Percentiles rank a stretch among this genome's conserved stretches.
Conservation (phyloP, 805 yeast genomes). For the Candida palmyrensis region DNA sequence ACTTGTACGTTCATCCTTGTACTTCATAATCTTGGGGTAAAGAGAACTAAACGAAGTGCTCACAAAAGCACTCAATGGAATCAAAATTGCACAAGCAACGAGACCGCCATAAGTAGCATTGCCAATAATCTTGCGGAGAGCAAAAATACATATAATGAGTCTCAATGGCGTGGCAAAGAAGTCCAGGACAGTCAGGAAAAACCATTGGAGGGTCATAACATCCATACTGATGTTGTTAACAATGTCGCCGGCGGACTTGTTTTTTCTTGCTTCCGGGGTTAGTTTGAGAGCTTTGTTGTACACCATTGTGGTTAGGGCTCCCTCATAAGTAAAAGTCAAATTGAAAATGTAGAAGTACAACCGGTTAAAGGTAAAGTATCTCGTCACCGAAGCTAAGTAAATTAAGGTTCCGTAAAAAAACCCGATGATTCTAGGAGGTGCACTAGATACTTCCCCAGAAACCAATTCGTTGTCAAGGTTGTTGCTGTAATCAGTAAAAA, state of each 20-base stretch:
- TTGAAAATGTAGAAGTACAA: conserved; percentile 4
- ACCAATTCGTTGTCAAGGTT: background rate
- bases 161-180: conserved; percentile 12
- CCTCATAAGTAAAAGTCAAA: conserved; percentile 7
- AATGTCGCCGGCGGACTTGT: conserved; percentile 17
- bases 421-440: conserved; percentile 14
- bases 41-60: conserved; percentile 15
- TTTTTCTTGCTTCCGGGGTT: conserved; percentile 14
- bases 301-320: conserved; percentile 11
- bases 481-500: conserved; percentile 9
- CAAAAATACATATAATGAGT: conserved; percentile 6
- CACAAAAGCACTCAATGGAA: conserved; percentile 17
- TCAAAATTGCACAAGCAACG: conserved; percentile 15
- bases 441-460: conserved; percentile 2
- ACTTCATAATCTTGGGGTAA: conserved; percentile 16
- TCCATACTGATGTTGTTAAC: conserved; percentile 15
- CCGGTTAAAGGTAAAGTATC: conserved; percentile 10
- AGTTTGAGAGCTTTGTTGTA: conserved; percentile 14
- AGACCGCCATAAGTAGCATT: conserved; percentile 23
- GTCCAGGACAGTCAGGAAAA: conserved; percentile 9
- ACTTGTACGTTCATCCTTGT: conserved; percentile 21
- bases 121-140: conserved; percentile 5
- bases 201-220: conserved; percentile 8
- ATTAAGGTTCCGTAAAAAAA: conserved; percentile 10
- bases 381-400: conserved; percentile 12